phyloP scores from a whole-genome alignment of 164 flowering plant genomes.

The Berberis vulgaris region DNA sequence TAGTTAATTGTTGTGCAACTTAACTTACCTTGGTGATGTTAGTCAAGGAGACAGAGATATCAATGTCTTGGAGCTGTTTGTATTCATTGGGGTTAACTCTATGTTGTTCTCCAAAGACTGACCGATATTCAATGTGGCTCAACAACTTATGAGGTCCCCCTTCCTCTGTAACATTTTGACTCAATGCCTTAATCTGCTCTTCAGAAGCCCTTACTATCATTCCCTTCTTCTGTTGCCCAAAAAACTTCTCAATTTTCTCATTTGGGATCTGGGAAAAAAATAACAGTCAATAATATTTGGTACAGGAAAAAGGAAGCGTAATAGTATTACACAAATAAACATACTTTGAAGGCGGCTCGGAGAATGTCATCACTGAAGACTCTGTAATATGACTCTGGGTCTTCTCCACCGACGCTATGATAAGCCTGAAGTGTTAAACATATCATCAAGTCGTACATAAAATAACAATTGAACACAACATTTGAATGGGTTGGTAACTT shows the following conservation, averaged over 20 bases:
- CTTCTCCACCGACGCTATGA: neutral
- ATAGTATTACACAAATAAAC: neutral
- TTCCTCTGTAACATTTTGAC: neutral
- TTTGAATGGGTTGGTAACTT: neutral
- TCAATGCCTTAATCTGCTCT: slow-evolving; percentile 4
- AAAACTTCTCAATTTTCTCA: neutral
- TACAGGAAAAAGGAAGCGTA: neutral
- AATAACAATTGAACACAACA: neutral
- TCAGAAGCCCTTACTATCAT: neutral
- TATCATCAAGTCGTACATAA: neutral
- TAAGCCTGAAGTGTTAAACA: neutral
- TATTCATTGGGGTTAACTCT: neutral
- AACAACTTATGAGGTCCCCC: neutral
- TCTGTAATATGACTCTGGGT: neutral
- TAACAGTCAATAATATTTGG: neutral
- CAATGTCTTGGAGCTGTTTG: neutral
- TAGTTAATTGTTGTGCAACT: neutral
- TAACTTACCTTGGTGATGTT: neutral
- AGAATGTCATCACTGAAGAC: slow-evolving; percentile 1
- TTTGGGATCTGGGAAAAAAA: neutral
- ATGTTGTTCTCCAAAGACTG: neutral
- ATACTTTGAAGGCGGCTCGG: neutral
- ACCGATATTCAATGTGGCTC: neutral
- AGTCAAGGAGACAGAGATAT: neutral
- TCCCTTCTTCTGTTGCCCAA: neutral